These are phyloP conservation scores for Colletotrichum chrysophilum DNA, from an alignment of 2,329 filamentous ascomycete species.

Conservation along the genomic window DNA sequence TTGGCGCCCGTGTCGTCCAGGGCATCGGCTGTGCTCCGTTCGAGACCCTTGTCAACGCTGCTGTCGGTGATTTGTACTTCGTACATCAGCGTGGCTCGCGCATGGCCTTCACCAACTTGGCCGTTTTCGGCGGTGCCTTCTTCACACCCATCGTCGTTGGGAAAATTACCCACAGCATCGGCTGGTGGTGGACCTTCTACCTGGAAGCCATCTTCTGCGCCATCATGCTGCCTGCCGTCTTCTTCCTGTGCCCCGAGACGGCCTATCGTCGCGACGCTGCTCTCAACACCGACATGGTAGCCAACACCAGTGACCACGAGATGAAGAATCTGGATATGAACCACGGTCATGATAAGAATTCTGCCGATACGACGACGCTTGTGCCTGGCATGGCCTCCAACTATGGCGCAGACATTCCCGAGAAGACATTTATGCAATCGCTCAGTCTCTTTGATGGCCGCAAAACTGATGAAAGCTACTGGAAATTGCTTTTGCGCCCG, in stretches of 20 bases:
- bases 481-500: conserved; percentile 70
- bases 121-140: conserved; percentile 62
- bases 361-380: neutral
- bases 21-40: conserved; percentile 88
- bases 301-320: conserved; percentile 31
- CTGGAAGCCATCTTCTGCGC: conserved; percentile 85
- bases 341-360: neutral
- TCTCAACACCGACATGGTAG: conserved; percentile 74
- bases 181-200: conserved; percentile 91
- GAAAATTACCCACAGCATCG: conserved; percentile 77
- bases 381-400: neutral
- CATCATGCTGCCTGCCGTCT: conserved; percentile 70
- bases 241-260: conserved; percentile 83
- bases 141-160: conserved; percentile 89
- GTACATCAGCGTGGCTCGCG: conserved; percentile 84
- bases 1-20: conserved; percentile 83
- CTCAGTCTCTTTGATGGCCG: conserved; percentile 79
- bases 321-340: neutral
- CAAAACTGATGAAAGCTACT: conserved; percentile 79
- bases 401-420: conserved; percentile 36
- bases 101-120: conserved; percentile 78
- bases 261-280: conserved; percentile 71
- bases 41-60: conserved; percentile 87
- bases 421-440: conserved; percentile 65
- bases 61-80: conserved; percentile 88